Conservation (phyloP, 176 grass and related monocot species). For the Secale cereale region DNA sequence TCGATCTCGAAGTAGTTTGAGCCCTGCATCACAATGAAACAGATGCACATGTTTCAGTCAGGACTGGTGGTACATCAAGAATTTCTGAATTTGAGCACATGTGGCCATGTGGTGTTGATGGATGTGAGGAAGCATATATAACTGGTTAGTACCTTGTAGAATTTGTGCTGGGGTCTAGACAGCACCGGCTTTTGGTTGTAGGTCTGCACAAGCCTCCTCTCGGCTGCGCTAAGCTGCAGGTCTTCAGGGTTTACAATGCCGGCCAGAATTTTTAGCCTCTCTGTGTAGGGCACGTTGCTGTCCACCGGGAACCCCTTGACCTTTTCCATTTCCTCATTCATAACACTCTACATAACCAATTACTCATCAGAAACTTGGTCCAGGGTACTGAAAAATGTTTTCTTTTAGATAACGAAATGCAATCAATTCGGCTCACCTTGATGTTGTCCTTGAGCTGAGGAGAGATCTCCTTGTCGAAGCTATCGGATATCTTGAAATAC, state of each 20-base stretch:
- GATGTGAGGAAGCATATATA: background rate
- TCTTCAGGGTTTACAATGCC: slow-evolving; percentile 81
- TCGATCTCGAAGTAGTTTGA: slow-evolving; percentile 98
- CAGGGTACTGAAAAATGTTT: background rate
- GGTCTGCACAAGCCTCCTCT: slow-evolving; percentile 79
- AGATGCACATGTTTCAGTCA: slow-evolving; percentile 12
- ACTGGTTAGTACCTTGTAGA: slow-evolving; percentile 60
- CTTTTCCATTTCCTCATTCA: slow-evolving; percentile 78
- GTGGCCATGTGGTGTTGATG: too few relatives aligned
- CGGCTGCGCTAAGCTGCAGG: slow-evolving; percentile 65
- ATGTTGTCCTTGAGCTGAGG: slow-evolving; percentile 70
- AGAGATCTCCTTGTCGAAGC: slow-evolving; percentile 80
- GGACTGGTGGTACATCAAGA: background rate
- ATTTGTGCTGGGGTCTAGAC: slow-evolving; percentile 83
- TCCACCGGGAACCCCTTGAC: slow-evolving; percentile 80
- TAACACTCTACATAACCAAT: slow-evolving; percentile 52
- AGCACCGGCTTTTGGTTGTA: slow-evolving; percentile 91
- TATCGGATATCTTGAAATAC: slow-evolving; percentile 87
- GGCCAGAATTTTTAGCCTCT: slow-evolving; percentile 88
- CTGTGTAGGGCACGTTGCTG: slow-evolving; percentile 61
- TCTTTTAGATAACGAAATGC: background rate
- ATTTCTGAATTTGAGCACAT: background rate
- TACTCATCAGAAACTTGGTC: background rate
- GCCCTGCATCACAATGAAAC: slow-evolving; percentile 50
- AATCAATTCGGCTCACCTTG: slow-evolving; percentile 38